These are phyloP conservation scores for Elsinoe ampelina DNA, from an alignment of 2,329 filamentous ascomycete genomes.

Conservation along the genomic window DNA sequence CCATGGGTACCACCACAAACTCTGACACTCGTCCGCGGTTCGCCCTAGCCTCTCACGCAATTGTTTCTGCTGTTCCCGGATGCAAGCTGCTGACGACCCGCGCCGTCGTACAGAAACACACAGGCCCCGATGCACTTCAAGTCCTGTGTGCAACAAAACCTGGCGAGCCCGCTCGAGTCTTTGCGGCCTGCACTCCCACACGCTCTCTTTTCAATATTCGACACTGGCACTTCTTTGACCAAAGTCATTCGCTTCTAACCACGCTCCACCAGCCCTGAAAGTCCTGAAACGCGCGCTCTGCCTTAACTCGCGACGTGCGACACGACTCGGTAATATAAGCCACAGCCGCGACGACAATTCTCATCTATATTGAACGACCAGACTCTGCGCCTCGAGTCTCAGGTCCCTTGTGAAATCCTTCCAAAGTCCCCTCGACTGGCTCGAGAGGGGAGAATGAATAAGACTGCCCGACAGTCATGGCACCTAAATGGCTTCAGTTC, in stretches of 20 bases:
- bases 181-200: neutral
- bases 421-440: constrained; percentile 4
- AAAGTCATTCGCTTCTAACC: constrained; percentile 5
- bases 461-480: constrained; percentile 5
- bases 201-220: neutral
- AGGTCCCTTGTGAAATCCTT: neutral
- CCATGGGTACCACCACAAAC: constrained; percentile 4
- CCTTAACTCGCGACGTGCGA: constrained; percentile 9
- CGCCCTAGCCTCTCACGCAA: constrained; percentile 12
- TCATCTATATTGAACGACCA: constrained; percentile 12
- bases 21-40: constrained; percentile 7
- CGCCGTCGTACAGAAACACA: constrained; percentile 5
- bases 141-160: constrained; percentile 7
- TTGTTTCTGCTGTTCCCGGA: constrained; percentile 11
- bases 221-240: constrained; percentile 1
- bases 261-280: neutral
- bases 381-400: neutral
- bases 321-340: constrained; percentile 2
- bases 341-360: constrained; percentile 1
- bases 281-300: constrained; percentile 7
- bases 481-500: constrained; percentile 13
- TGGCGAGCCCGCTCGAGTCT: constrained; percentile 6
- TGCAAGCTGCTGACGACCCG: constrained; percentile 7
- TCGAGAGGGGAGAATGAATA: constrained; percentile 10
- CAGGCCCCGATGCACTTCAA: constrained; percentile 1